Percentiles rank a stretch among this genome's conserved stretches.
phyloP scores from a whole-genome alignment of 768 basidiomycete species.

The Tulasnella sp. region DNA sequence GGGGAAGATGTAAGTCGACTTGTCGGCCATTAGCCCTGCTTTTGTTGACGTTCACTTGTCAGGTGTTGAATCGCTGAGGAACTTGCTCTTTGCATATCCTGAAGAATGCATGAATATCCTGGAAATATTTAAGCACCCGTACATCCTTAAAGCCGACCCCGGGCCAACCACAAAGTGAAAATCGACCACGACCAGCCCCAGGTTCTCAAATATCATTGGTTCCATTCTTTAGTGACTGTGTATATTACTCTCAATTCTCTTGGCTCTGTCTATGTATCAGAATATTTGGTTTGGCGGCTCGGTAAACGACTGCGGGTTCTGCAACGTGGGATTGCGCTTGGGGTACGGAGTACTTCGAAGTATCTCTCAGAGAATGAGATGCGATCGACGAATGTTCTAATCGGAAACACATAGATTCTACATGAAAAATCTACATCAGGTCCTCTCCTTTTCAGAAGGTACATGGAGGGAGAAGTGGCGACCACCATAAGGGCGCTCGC shows the following conservation, averaged over 20 bases:
- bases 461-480: background rate
- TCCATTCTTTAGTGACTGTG: no score
- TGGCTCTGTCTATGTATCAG: no score
- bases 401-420: background rate
- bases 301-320: background rate
- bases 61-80: background rate
- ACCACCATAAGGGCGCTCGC: background rate
- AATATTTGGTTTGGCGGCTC: no score
- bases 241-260: no score
- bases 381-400: no score
- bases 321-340: no score
- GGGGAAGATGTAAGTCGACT: background rate
- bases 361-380: no score
- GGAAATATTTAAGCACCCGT: background rate
- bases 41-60: background rate
- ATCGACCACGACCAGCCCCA: background rate
- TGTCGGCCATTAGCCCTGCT: background rate
- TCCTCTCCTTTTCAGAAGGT: no score
- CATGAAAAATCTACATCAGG: no score
- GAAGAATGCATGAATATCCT: background rate
- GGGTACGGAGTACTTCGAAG: no score
- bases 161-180: background rate
- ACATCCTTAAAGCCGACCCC: background rate
- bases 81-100: background rate
- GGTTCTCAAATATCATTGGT: no score